These are phyloP conservation scores for Alternaria rosae DNA, from an alignment of 2,329 filamentous ascomycete species.

Conservation along the genomic window DNA sequence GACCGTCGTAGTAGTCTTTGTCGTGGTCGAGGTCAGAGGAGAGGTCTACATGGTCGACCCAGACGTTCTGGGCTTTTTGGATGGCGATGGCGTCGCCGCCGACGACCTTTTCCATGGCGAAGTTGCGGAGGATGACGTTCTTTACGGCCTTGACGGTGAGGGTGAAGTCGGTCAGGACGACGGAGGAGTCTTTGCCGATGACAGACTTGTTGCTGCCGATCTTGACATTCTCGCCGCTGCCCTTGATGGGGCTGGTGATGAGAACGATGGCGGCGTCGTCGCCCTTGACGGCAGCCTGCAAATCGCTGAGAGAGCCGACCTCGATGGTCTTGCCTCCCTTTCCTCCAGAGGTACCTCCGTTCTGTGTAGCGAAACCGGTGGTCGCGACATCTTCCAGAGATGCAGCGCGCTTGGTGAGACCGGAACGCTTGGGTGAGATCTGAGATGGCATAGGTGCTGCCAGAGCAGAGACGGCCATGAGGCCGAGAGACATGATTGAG, in stretches of 20 bases:
- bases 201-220: conserved; percentile 61
- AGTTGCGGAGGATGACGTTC: conserved; percentile 66
- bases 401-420: conserved; percentile 37
- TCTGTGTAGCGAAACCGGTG: conserved; percentile 44
- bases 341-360: conserved; percentile 51
- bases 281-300: conserved; percentile 56
- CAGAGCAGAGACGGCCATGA: conserved; percentile 42
- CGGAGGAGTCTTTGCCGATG: conserved; percentile 58
- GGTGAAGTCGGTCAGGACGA: conserved; percentile 56
- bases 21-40: conserved; percentile 65
- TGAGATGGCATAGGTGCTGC: conserved; percentile 42
- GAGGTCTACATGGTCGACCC: conserved; percentile 74
- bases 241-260: conserved; percentile 56
- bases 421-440: conserved; percentile 25
- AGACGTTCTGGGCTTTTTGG: conserved; percentile 60
- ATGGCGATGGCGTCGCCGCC: conserved; percentile 62
- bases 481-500: conserved; percentile 38
- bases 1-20: conserved; percentile 76
- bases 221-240: conserved; percentile 52
- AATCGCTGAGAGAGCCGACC: conserved; percentile 48
- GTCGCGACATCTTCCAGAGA: conserved; percentile 37
- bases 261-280: conserved; percentile 56
- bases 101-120: conserved; percentile 60
- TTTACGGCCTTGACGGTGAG: conserved; percentile 57
- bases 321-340: conserved; percentile 46